Evolutionary conservation across 2,329 filamentous ascomycete genomes (phyloP).

Genomic region (Diaporthe ilicicola): DNA sequence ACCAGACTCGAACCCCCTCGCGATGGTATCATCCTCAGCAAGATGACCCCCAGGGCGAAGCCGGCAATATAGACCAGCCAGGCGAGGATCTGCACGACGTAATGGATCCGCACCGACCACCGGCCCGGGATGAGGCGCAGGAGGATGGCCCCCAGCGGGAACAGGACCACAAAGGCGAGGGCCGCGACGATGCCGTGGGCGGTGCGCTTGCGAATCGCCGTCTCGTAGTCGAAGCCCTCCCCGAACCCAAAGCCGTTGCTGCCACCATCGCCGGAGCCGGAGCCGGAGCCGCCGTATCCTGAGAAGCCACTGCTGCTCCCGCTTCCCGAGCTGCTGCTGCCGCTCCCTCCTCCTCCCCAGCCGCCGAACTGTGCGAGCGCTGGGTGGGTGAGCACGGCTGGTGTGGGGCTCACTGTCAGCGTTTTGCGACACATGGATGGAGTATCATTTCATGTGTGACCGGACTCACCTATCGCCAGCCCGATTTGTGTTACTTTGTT

Average conservation of each 20-base stretch:
- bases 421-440: background rate
- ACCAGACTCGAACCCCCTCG: constrained; percentile 43
- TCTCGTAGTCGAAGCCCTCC: background rate
- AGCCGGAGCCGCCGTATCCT: background rate
- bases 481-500: background rate
- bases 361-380: constrained; percentile 23
- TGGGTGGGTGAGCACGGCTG: background rate
- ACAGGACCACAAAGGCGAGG: constrained; percentile 35
- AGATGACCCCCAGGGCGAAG: constrained; percentile 52
- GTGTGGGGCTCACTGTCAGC: background rate
- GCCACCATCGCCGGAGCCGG: background rate
- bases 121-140: constrained; percentile 42
- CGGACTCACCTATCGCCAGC: constrained; percentile 15
- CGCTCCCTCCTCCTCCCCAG: background rate
- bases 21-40: constrained; percentile 45
- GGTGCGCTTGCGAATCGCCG: background rate
- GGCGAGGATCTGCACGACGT: constrained; percentile 47
- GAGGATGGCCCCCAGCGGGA: constrained; percentile 36
- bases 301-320: background rate
- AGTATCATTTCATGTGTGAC: background rate
- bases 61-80: constrained; percentile 49
- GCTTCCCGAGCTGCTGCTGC: background rate
- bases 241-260: background rate
- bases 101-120: constrained; percentile 50
- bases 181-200: constrained; percentile 35